Evolutionary conservation across 495 filamentous ascomycete genomes (phyloP).

Genomic region (Pseudomonodictys pantanalensis): DNA sequence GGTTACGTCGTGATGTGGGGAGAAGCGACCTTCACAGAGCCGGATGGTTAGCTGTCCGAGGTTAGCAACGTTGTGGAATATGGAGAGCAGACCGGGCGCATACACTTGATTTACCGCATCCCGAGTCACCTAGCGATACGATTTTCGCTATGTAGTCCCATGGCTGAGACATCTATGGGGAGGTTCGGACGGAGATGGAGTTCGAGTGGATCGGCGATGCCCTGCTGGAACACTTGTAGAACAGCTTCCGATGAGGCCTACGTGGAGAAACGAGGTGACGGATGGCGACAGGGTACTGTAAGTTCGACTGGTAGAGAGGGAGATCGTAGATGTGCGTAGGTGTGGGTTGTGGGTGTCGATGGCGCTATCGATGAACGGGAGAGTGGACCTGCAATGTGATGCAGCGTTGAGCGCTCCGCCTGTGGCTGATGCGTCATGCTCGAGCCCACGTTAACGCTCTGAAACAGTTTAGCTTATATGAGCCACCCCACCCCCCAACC

Average conservation of each 20-base stretch:
- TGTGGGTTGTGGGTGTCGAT: not conserved
- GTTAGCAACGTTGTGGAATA: not conserved
- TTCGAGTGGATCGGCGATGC: not conserved
- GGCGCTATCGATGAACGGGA: not conserved
- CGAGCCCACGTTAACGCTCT: too few relatives aligned
- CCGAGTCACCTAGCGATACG: conserved; percentile 93
- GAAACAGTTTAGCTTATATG: too few relatives aligned
- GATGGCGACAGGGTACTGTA: not conserved
- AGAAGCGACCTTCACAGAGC: conserved; percentile 95
- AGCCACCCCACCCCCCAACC: too few relatives aligned
- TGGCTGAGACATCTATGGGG: conserved; percentile 60
- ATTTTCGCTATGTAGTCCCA: conserved; percentile 99
- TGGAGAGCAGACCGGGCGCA: conserved; percentile 18
- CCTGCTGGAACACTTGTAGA: not conserved
- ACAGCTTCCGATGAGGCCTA: not conserved
- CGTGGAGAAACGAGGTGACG: not conserved
- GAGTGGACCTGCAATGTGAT: not conserved
- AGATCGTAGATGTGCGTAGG: not conserved
- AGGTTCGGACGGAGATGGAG: not conserved
- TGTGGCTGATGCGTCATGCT: not conserved
- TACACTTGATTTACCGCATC: conserved; percentile 83
- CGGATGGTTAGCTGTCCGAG: conserved; percentile 73
- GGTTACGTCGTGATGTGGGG: conserved; percentile 88
- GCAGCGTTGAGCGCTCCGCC: not conserved
- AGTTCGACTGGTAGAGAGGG: not conserved